Base-by-base conservation (phyloP, 768 basidiomycete genomes). In the Lentinus brumalis region DNA sequence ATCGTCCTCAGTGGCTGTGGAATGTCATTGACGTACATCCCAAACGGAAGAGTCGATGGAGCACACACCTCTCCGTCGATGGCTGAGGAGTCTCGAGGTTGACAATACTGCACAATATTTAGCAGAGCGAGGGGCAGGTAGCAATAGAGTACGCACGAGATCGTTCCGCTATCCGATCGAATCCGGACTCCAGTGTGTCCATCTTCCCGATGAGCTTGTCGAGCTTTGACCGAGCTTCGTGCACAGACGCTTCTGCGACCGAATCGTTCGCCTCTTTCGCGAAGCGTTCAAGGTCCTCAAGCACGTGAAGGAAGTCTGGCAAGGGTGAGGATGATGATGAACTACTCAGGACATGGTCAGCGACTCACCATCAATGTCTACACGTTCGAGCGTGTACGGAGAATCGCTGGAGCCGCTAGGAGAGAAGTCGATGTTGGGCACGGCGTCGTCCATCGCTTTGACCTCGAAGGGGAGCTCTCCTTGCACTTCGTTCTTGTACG, bases 391-490 rank as follows among this genome's bases (percentile, higher is more conserved):
- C 0, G 85, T 81, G 71, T 94, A 91, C 0, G 81, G 72, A 0
- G 78, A 77, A 45, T 93, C 89, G 12, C 75, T 77, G 55, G 79
- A 83, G 41, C 88, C 89, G 1, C 81, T 80, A 0, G 91, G 87
- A 0, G 88, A 86, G 68, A 95, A 88, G 67, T 95, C 94, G 64
- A 95, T 83, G 6, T 78, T 80, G 0, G 92, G 92, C 3, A 91
- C 88, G 2, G 87, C 78, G 63, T 90, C 91, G 39, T 92, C 89
- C 84, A 97, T 85, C 3, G 90, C 91, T 52, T 81, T 79, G 3
- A 88, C 83, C 40, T 91, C 89, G 71, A 95, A 98, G 0, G 97
- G 97, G 5, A 98, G 79, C 66, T 92, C 88, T 0, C 91, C 91
- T 61, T 92, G 84, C 12, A 91, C 82, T 68, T 96, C 94, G 4